Conservation (phyloP, 306 rosid species). For the Mimosa bimucronata region DNA sequence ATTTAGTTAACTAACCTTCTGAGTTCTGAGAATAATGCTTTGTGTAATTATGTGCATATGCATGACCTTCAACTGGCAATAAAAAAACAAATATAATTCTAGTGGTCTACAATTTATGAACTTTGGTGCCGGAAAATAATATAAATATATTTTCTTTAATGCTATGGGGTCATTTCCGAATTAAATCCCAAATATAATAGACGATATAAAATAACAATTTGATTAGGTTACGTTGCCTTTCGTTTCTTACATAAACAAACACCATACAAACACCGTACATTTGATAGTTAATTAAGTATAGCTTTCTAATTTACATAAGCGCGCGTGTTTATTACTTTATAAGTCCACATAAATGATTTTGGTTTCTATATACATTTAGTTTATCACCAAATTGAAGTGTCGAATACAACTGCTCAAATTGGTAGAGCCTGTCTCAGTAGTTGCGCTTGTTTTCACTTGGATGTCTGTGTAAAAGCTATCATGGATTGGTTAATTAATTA, state of each 20-base stretch:
- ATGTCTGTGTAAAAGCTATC: neutral
- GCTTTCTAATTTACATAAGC: neutral
- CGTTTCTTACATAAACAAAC: neutral
- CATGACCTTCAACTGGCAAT: neutral
- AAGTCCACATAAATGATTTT: neutral
- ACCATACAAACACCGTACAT: too few species aligned
- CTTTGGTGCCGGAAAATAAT: too few species aligned
- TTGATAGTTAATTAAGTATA: neutral
- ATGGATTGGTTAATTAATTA: neutral
- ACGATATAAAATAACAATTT: neutral
- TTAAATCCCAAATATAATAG: neutral
- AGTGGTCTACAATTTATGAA: neutral
- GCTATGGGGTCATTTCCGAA: neutral
- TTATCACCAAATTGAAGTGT: neutral
- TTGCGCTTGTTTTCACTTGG: neutral
- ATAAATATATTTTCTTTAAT: too few species aligned
- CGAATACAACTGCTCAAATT: conserved; percentile 3
- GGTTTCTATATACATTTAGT: neutral
- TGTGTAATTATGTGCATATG: neutral
- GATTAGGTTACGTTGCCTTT: neutral
- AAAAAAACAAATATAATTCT: neutral
- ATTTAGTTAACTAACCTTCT: too few species aligned
- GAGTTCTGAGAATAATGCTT: too few species aligned
- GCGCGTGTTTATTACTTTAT: neutral
- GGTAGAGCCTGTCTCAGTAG: neutral